Evolutionary conservation across 164 flowering plant genomes (phyloP).

Genomic region (Liquidambar formosana): DNA sequence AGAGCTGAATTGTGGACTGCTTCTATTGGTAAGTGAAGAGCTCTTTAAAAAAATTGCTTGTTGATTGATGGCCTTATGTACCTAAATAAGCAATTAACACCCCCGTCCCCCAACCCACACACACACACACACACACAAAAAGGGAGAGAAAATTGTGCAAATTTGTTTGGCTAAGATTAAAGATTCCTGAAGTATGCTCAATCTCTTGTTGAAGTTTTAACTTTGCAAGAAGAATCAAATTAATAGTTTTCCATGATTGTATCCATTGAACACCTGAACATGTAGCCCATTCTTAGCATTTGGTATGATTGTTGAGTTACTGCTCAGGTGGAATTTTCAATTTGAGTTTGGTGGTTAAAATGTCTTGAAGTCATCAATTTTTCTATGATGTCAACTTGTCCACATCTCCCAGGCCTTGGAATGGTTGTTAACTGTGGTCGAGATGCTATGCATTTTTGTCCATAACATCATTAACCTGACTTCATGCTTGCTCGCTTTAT

Average conservation of each 20-base stretch:
- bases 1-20: slow-evolving; percentile 82
- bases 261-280: neutral
- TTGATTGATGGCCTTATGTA: neutral
- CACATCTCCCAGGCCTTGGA: too few species aligned
- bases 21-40: slow-evolving; percentile 55
- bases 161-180: neutral
- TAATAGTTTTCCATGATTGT: neutral
- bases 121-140: too few species aligned
- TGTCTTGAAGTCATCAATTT: too few species aligned
- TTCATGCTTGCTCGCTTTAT: too few species aligned
- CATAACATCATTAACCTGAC: too few species aligned
- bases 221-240: neutral
- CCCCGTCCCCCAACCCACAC: too few species aligned
- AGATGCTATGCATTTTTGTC: too few species aligned
- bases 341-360: too few species aligned
- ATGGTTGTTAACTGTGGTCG: too few species aligned
- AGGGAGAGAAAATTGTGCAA: neutral
- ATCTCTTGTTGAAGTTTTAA: neutral
- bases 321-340: too few species aligned
- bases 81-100: too few species aligned
- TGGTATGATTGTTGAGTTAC: neutral
- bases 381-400: too few species aligned
- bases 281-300: neutral
- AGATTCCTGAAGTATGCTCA: neutral
- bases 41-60: neutral